Evolutionary conservation across 352 stramenopile genomes (phyloP), one percentile per base, ranked within the genome.

Genomic region (Phytophthora fragariaefolia): DNA sequence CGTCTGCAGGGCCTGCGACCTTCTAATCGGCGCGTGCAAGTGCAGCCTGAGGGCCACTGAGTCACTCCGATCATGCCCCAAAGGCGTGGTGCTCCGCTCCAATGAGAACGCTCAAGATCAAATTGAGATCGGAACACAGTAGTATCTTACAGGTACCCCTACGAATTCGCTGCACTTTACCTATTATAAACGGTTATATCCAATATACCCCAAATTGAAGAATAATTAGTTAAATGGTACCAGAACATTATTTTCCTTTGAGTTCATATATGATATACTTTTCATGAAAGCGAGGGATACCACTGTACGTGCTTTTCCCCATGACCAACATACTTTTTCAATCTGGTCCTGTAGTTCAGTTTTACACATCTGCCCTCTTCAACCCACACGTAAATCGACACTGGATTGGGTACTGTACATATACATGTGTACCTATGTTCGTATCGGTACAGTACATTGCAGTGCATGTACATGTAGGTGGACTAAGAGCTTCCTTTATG

Each of bases 11-110:
- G 18, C 20, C 23, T 10, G 42, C 42, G 6, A 9, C 36, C 18
- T 40, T 54, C 55, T 63, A 63, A 43, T 63, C 55, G 20, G 46
- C 55, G 28, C 55, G 43, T 52, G 42, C 28, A 30, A 32, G 12
- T 40, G n/a, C 15, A 63, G 15, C 42, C 18, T 42, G 28, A 28
- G 28, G 9, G 4, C n/a, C 32, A 58, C 34, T 23, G 20, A 32
- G 22, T 5, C 2, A n/a, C 13, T 10, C n/a, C n/a, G 13, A 6
- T 17, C 20, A 30, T 6, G 20, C 13, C 20, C 30, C 20, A 27
- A 18, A 42, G 32, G 50, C 50, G n/a, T 43, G 32, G 20, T 46
- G 50, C 50, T 58, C 46, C 32, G 20, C 20, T 24, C 50, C 50
- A 58, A 58, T 58, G 50, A 47, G 6, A 58, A 20, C 30, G 30